Evolutionary conservation across 768 basidiomycete genomes (phyloP).

Genomic region (Rhizopogon vinicolor): DNA sequence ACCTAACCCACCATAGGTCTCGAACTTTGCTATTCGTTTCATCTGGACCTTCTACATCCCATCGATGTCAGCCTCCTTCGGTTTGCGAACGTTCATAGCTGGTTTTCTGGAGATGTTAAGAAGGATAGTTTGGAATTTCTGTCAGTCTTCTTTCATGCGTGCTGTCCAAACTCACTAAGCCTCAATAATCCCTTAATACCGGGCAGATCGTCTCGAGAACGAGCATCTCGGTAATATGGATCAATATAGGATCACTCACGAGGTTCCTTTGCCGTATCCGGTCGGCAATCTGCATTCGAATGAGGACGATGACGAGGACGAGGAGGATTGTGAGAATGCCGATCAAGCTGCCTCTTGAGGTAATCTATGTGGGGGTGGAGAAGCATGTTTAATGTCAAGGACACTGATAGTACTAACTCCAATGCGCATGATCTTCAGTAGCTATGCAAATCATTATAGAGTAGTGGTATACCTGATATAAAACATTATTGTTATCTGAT

Average conservation of each 20-base stretch:
- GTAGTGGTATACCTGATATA: too few relatives aligned
- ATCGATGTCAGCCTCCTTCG: slow-evolving; percentile 36
- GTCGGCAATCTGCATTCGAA: slow-evolving; percentile 41
- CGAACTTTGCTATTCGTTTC: slow-evolving; percentile 75
- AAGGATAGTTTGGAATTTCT: slow-evolving; percentile 90
- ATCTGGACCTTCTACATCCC: slow-evolving; percentile 81
- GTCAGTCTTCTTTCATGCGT: slow-evolving; percentile 37
- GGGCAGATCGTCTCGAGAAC: slow-evolving; percentile 74
- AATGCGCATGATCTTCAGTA: too few relatives aligned
- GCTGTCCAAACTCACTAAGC: neutral
- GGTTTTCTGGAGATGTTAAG: slow-evolving; percentile 74
- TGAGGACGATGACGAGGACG: slow-evolving; percentile 42
- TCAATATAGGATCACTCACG: slow-evolving; percentile 84
- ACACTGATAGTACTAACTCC: too few relatives aligned
- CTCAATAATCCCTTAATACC: neutral
- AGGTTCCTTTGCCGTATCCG: slow-evolving; percentile 79
- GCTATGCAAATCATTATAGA: too few relatives aligned
- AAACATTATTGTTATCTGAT: too few relatives aligned
- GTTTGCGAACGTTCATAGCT: slow-evolving; percentile 60
- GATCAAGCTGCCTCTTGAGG: slow-evolving; percentile 9
- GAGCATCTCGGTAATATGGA: slow-evolving; percentile 93
- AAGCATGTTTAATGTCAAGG: too few relatives aligned
- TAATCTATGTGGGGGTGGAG: neutral
- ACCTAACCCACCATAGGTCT: slow-evolving; percentile 39
- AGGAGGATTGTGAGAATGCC: slow-evolving; percentile 23